Base-by-base conservation (phyloP, 768 basidiomycete genomes). In the Suillus brevipes region DNA sequence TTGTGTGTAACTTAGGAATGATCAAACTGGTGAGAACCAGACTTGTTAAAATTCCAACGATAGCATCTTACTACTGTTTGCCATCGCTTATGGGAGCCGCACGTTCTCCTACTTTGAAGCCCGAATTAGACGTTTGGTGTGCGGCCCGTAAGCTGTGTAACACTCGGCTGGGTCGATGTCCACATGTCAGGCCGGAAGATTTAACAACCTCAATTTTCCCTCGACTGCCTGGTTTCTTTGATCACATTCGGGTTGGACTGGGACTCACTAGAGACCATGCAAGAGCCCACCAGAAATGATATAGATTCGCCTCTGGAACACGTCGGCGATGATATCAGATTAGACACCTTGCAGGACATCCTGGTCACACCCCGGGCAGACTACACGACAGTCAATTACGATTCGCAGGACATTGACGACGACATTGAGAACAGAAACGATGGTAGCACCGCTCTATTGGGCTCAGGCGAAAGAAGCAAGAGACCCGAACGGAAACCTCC, bases 371-470 rank as follows among this genome's bases (percentile, higher is more conserved):
- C 69, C 13, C 64, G 70, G 12, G 58, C 69, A 13, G 61, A 57
- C 31, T 64, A 63, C 34, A 64, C 40, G 5, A 63, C 67, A 7
- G 68, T 67, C 3, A 71, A 72, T 31, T 76, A 73, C 16, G 74
- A 74, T 57, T 71, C 77, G 23, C 77, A 75, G 9, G 80, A 82
- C 56, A 63, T 69, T 28, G 79, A 78, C 61, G 67, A 68, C 5
- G 64, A 69, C 42, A 14, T 64, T 31, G 79, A 78, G n/a, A 74
- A 78, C 31, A 73, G 77, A 25, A 81, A 79, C 37, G 82, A 82
- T 6, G 84, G 80, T 2, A 78, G 71, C 42, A 73, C 72, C 34
- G 85, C 84, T 3, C 74, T 90, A 6, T 77, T 90, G 3, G 77
- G 74, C 25, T 68, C 77, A 52, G 72, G 70, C 37, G 71, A 68